phyloP scores from a whole-genome alignment of 2,329 filamentous ascomycete genomes.

The Achaetomium macrosporum region DNA sequence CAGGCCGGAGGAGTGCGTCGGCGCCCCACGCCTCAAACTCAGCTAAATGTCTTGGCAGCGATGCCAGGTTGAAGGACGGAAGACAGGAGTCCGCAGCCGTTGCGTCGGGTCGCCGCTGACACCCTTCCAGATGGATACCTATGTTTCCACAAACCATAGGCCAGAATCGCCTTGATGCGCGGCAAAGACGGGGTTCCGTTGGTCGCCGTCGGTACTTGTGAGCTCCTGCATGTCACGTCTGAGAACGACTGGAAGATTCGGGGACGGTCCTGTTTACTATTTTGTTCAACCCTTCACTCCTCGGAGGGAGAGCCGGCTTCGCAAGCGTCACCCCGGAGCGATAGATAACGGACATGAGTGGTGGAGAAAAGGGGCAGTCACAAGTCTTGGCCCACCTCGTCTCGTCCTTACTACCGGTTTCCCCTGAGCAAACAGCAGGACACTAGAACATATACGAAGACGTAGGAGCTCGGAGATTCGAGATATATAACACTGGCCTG shows the following conservation, averaged over 20 bases:
- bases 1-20: not conserved
- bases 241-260: not conserved
- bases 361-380: conserved; percentile 7
- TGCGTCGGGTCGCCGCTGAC: not conserved
- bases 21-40: not conserved
- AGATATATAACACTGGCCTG: not conserved
- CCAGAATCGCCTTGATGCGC: not conserved
- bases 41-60: not conserved
- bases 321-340: no score
- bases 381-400: no score
- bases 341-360: conserved; percentile 9
- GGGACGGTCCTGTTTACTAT: not conserved
- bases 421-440: no score
- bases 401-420: no score
- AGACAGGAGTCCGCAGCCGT: not conserved
- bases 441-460: not conserved
- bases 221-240: not conserved
- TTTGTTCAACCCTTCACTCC: not conserved
- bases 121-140: not conserved
- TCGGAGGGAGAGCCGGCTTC: no score
- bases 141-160: conserved; percentile 8
- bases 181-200: not conserved
- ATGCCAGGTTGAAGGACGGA: not conserved
- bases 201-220: not conserved
- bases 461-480: not conserved